A percentile compares a stretch with the other conserved stretches of the same genome.
Conservation (phyloP, 139 green algal species). For the Deuterostichococcus epilithicus region DNA sequence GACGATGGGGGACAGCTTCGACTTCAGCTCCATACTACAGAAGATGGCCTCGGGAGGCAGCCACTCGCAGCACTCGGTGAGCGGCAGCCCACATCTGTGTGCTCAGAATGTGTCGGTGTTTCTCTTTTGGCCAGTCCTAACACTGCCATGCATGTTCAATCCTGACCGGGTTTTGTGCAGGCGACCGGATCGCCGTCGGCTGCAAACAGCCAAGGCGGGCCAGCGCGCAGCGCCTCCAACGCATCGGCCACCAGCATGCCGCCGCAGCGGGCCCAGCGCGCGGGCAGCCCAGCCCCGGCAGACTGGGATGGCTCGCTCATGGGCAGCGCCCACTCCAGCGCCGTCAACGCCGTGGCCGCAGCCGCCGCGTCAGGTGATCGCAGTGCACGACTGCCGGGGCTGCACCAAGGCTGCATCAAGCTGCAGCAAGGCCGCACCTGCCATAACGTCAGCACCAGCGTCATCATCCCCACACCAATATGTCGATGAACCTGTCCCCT, state of each 20-base stretch:
- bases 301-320: not conserved
- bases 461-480: too few relatives aligned
- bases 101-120: too few relatives aligned
- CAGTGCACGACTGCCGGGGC: too few relatives aligned
- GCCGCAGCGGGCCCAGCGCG: not conserved
- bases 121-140: too few relatives aligned
- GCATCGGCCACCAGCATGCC: not conserved
- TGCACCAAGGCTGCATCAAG: too few relatives aligned
- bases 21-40: not conserved
- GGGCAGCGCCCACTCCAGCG: not conserved
- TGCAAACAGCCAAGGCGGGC: not conserved
- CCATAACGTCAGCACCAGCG: not conserved
- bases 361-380: conserved; percentile 14
- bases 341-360: conserved; percentile 13
- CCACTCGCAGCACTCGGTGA: not conserved
- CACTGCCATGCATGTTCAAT: too few relatives aligned
- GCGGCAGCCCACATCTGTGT: not conserved
- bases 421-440: not conserved
- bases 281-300: not conserved
- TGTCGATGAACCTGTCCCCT: not conserved
- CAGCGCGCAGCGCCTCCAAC: not conserved
- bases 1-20: too few relatives aligned
- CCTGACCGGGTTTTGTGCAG: too few relatives aligned
- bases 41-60: not conserved
- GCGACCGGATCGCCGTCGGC: not conserved